Evolutionary conservation across 1,139 yeast species (phyloP).

Genomic region (Sugiyamaella neomexicana): DNA sequence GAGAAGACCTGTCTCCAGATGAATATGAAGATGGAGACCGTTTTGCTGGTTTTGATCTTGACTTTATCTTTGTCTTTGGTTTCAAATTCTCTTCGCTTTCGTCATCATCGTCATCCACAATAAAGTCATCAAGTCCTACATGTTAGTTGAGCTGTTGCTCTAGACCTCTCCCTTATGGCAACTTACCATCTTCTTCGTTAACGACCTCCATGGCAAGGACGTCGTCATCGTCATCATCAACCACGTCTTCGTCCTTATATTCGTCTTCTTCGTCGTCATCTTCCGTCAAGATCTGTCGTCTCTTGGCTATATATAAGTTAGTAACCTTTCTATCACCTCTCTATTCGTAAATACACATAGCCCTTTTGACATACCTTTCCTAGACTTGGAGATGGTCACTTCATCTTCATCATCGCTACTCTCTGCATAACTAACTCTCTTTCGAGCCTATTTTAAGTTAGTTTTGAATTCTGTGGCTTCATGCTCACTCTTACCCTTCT

Average conservation of each 20-base stretch:
- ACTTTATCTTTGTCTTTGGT: conserved; percentile 7
- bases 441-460: conserved; percentile 23
- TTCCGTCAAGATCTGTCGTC: conserved; percentile 21
- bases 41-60: conserved; percentile 4
- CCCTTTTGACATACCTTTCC: conserved; percentile 2
- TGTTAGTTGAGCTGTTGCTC: background rate
- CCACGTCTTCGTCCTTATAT: conserved; percentile 17
- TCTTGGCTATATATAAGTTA: conserved; percentile 13
- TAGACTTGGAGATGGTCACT: conserved; percentile 5
- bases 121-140: conserved; percentile 22
- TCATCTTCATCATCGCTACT: conserved; percentile 31
- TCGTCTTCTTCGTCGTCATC: conserved; percentile 28
- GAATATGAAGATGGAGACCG: background rate
- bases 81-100: conserved; percentile 17
- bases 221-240: conserved; percentile 18
- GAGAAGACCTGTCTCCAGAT: background rate
- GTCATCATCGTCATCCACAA: conserved; percentile 25
- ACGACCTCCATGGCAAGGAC: conserved; percentile 16
- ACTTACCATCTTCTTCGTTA: conserved; percentile 17
- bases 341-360: background rate
- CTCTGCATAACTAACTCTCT: conserved; percentile 31
- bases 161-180: background rate
- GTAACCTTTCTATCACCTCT: no score
- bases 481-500: conserved; percentile 20
- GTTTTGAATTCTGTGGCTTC: background rate